Conservation (phyloP, 2,329 filamentous ascomycete species). For the Cladobotryum protrusum region DNA sequence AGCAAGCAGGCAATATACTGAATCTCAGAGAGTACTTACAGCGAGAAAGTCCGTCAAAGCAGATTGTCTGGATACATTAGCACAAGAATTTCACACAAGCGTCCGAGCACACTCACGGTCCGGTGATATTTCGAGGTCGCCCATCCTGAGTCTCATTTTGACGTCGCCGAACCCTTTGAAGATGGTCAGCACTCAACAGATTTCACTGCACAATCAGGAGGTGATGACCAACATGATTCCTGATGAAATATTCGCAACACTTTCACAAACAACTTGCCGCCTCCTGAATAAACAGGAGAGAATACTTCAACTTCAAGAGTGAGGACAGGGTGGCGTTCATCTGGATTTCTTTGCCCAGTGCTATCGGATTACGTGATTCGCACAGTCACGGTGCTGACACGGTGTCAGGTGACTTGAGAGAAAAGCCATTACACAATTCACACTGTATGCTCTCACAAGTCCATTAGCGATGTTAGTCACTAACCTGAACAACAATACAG, state of each 20-base stretch:
- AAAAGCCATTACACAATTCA: slow-evolving; percentile 1
- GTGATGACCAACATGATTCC: slow-evolving; percentile 5
- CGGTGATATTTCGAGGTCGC: slow-evolving; percentile 31
- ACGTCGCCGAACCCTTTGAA: slow-evolving; percentile 13
- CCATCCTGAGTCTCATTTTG: slow-evolving; percentile 14
- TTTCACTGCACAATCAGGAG: background rate
- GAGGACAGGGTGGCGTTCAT: slow-evolving; percentile 1
- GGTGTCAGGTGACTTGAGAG: slow-evolving; percentile 26
- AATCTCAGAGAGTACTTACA: slow-evolving; percentile 30
- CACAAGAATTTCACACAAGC: background rate
- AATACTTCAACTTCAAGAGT: background rate
- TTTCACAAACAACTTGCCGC: too few relatives aligned
- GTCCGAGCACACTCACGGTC: slow-evolving; percentile 27
- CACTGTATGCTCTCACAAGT: slow-evolving; percentile 15
- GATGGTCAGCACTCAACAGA: background rate
- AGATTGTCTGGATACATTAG: slow-evolving; percentile 35
- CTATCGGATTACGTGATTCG: slow-evolving; percentile 12
- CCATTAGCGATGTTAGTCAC: background rate
- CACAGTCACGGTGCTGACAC: slow-evolving; percentile 24
- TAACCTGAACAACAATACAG: background rate
- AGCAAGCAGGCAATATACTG: slow-evolving; percentile 54
- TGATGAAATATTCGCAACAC: background rate
- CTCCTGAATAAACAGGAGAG: too few relatives aligned
- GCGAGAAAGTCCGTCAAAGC: slow-evolving; percentile 50
- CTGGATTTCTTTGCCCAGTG: slow-evolving; percentile 15